Conservation (phyloP, 169 alveolate species). For the Fabrea salina region DNA sequence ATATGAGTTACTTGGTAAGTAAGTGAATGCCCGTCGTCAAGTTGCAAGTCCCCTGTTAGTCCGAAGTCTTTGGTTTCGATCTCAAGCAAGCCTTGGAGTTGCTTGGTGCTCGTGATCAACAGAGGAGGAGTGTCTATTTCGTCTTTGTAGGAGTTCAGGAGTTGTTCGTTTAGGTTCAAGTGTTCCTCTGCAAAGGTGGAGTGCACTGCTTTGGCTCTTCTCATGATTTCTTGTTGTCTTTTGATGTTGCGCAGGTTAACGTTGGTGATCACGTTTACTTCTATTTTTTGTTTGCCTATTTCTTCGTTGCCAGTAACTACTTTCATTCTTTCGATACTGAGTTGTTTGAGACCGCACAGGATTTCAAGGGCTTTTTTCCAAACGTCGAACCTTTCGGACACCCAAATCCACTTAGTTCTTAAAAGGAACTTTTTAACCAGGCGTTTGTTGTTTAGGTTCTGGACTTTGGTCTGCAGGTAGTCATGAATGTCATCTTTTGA, state of each 20-base stretch:
- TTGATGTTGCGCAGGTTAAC: neutral
- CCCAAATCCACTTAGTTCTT: slow-evolving; percentile 11
- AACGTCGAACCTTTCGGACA: neutral
- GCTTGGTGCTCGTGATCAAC: slow-evolving; percentile 53
- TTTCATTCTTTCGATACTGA: slow-evolving; percentile 26
- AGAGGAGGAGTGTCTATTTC: slow-evolving; percentile 59
- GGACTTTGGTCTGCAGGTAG: neutral
- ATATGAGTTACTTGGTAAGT: slow-evolving; percentile 56
- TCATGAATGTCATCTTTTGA: slow-evolving; percentile 3
- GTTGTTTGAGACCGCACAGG: neutral
- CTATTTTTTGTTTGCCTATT: neutral
- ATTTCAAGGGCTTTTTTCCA: neutral
- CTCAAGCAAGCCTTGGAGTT: slow-evolving; percentile 50
- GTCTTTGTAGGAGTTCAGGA: slow-evolving; percentile 35
- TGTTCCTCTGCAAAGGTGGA: slow-evolving; percentile 30
- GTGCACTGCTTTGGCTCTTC: neutral
- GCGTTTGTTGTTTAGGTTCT: neutral
- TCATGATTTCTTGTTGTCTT: slow-evolving; percentile 27
- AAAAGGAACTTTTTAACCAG: neutral
- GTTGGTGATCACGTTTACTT: slow-evolving; percentile 10
- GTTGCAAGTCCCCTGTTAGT: slow-evolving; percentile 57
- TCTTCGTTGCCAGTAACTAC: slow-evolving; percentile 21
- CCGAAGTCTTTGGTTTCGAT: slow-evolving; percentile 60
- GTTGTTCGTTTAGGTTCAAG: slow-evolving; percentile 17
- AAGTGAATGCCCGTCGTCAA: slow-evolving; percentile 69